Conservation (phyloP, 768 basidiomycete genomes). For the Russula brevipes region DNA sequence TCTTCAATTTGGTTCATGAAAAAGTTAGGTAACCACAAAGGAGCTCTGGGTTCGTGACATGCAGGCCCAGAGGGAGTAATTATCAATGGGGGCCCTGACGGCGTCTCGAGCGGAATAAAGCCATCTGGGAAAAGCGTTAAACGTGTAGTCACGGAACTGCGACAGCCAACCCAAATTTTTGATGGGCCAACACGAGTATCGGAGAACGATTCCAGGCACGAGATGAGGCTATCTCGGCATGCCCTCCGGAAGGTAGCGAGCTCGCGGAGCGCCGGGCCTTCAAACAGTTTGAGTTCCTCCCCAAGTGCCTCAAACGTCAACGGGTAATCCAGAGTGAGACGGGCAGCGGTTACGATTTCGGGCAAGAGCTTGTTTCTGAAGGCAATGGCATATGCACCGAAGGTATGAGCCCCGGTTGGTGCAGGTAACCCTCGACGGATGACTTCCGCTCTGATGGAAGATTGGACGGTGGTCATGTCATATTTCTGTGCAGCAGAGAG, state of each 20-base stretch:
- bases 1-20: not conserved
- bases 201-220: constrained; percentile 6
- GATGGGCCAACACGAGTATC: not conserved
- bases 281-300: not conserved
- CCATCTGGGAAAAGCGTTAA: too few species aligned
- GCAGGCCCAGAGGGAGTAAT: too few species aligned
- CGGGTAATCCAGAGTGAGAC: constrained; percentile 4
- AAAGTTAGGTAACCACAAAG: not conserved
- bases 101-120: too few species aligned
- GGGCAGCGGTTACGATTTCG: not conserved
- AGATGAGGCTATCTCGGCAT: not conserved
- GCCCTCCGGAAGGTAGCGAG: constrained; percentile 1
- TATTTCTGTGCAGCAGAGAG: constrained; percentile 28
- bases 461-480: constrained; percentile 20
- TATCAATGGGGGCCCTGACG: too few species aligned
- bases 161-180: constrained; percentile 2
- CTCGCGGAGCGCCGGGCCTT: not conserved
- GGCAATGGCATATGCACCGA: constrained; percentile 22
- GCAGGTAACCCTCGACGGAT: not conserved
- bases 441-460: not conserved
- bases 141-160: not conserved
- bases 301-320: constrained; percentile 11
- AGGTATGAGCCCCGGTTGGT: not conserved
- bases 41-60: not conserved
- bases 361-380: constrained; percentile 1